phyloP scores from a whole-genome alignment of 1,284 basidiomycete genomes.

The Ganoderma leucocontextum region DNA sequence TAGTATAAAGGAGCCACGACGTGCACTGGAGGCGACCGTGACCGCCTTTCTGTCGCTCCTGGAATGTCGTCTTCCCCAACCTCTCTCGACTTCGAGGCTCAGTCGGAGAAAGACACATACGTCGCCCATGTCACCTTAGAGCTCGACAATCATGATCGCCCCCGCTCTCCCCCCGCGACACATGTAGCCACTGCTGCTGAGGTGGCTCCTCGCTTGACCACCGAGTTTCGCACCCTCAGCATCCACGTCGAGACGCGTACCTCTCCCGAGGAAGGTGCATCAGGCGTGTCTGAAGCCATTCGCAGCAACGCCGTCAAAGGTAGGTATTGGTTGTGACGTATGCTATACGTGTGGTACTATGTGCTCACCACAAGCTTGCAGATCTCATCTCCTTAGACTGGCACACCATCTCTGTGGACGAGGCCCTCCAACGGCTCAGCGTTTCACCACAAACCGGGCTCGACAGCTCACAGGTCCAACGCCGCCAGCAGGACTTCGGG shows the following conservation, averaged over 20 bases:
- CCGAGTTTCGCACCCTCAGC: conserved; percentile 39
- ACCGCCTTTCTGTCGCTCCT: background rate
- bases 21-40: background rate
- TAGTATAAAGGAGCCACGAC: background rate
- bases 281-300: background rate
- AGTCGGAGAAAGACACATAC: conserved; percentile 8
- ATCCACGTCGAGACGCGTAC: conserved; percentile 30
- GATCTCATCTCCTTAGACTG: conserved; percentile 57
- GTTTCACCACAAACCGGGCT: conserved; percentile 51
- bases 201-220: conserved; percentile 29
- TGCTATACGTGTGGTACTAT: background rate
- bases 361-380: conserved; percentile 26
- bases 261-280: conserved; percentile 5
- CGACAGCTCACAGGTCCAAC: conserved; percentile 49
- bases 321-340: conserved; percentile 32
- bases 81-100: conserved; percentile 21
- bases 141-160: background rate
- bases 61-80: conserved; percentile 14
- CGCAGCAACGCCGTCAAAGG: conserved; percentile 35
- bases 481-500: conserved; percentile 54
- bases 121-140: conserved; percentile 21
- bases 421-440: conserved; percentile 52
- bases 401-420: conserved; percentile 51
- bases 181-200: background rate
- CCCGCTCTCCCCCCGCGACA: background rate